phyloP scores from a whole-genome alignment of 495 filamentous ascomycete species.

The Talaromyces nanjingensis region DNA sequence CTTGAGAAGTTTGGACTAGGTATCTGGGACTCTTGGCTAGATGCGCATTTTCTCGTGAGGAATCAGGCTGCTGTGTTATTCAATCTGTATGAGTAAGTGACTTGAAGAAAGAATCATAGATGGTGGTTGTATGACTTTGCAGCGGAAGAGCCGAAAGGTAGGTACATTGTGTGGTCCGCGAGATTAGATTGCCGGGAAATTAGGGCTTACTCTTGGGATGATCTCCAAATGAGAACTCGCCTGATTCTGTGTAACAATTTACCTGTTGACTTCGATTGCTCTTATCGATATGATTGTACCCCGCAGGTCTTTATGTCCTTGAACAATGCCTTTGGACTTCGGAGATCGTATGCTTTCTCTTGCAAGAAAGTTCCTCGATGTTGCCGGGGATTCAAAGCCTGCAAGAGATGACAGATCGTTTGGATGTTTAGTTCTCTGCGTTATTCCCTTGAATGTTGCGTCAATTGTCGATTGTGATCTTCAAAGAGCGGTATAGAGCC shows the following conservation, averaged over 20 bases:
- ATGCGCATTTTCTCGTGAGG: not conserved
- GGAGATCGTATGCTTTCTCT: not conserved
- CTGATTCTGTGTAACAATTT: not conserved
- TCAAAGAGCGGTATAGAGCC: not conserved
- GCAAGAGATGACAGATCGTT: not conserved
- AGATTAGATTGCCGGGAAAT: not conserved
- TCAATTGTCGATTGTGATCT: not conserved
- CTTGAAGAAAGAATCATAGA: not conserved
- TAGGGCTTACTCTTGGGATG: not conserved
- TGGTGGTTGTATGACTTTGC: not conserved
- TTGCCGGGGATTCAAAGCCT: not conserved
- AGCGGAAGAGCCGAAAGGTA: not conserved
- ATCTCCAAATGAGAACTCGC: not conserved
- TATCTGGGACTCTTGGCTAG: not conserved
- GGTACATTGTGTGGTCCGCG: not conserved
- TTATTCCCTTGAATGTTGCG: not conserved
- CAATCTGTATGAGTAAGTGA: not conserved
- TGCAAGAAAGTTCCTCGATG: not conserved
- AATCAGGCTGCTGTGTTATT: not conserved
- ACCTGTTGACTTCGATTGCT: not conserved
- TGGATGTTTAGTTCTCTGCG: not conserved
- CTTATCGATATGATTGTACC: not conserved
- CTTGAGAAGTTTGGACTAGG: not conserved
- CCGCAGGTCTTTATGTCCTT: not conserved
- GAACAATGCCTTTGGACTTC: not conserved